Percentiles rank a stretch among this genome's conserved stretches.
These are phyloP conservation scores for Coleophoma crateriformis DNA, from an alignment of 2,329 filamentous ascomycete species.

Conservation along the genomic window DNA sequence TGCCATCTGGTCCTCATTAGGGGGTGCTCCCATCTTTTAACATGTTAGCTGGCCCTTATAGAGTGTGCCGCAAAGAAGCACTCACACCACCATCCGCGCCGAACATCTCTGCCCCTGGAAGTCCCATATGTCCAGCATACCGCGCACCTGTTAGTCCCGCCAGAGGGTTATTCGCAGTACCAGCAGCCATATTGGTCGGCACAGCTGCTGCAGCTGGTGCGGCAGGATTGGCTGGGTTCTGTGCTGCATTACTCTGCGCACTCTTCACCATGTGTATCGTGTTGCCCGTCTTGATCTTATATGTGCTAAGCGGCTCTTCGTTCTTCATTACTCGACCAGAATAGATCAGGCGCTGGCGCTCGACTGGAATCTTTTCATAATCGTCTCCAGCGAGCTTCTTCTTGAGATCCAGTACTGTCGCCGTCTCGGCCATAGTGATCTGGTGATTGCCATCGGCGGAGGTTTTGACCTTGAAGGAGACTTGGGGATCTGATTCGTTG, in stretches of 20 bases:
- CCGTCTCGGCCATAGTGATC: constrained; percentile 72
- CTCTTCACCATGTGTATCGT: constrained; percentile 97
- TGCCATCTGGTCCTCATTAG: constrained; percentile 72
- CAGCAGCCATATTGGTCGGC: constrained; percentile 73
- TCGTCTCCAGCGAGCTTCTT: constrained; percentile 75
- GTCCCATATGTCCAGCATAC: constrained; percentile 85
- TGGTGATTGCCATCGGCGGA: constrained; percentile 82
- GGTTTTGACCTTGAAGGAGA: constrained; percentile 98
- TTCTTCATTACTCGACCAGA: constrained; percentile 97
- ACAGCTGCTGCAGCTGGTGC: constrained; percentile 52
- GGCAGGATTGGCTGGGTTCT: constrained; percentile 40
- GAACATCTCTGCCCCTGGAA: constrained; percentile 84
- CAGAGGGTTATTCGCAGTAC: constrained; percentile 81
- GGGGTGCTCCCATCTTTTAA: constrained; percentile 81
- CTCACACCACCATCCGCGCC: constrained; percentile 90
- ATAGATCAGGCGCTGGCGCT: constrained; percentile 93
- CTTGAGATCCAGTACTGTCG: constrained; percentile 82
- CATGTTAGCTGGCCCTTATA: constrained; percentile 15
- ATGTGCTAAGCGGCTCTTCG: constrained; percentile 73
- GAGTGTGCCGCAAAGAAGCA: constrained; percentile 18
- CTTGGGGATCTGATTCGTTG: constrained; percentile 59
- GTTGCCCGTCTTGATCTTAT: constrained; percentile 95
- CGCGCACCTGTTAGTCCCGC: constrained; percentile 87
- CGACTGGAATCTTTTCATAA: constrained; percentile 79
- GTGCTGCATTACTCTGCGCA: constrained; percentile 63